Evolutionary conservation across 2,329 filamentous ascomycete species (phyloP), one percentile per base, ranked within the genome.

Genomic region (Lithohypha guttulata): DNA sequence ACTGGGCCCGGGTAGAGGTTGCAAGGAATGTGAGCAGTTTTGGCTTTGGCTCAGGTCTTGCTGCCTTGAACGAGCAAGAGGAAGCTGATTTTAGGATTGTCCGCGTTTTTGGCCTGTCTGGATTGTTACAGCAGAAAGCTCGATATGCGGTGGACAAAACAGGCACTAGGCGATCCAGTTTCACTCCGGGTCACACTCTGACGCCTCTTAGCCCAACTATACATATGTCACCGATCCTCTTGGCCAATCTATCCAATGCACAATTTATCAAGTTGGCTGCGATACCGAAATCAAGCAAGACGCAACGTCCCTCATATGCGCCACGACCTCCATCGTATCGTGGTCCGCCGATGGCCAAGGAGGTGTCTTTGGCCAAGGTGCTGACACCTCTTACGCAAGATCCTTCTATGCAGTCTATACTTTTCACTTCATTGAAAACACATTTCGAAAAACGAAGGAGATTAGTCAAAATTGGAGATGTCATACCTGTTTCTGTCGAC

Each of bases 381-480:
- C 80, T 86, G 8, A 94, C 87, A 0, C 91, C 91, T 0, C 68
- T 91, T 6, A 89, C 87, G 1, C 87, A 83, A 3, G 89, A 96
- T 53, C 73, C 84, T 31, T 73, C 81, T 2, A 73, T 94, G 7
- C 87, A 96, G 55, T 83, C 84, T 5, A 84, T 84, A 3, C 72
- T 96, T 3, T 79, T 96, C 50, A 79, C 84, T 13, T 86, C 84
- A 0, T 61, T 98, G 28, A 95, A 95, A 57, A 77, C 77, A 26
- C 81, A 95, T 55, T 95, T 98, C 57, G 82, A 93, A 48, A 75
- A 76, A 40, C 84, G 82, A 52, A 75, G 81, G 41, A 77, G 91
- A 3, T 73, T 96, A 9, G 75, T 96, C 26, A 86, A 86, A 54
- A 79, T 76, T 27, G 89, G 87, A 2, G 91, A 98, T 60, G 64